Evolutionary conservation across 2,329 filamentous ascomycete species (phyloP).

Genomic region (Aureobasidium sp.): DNA sequence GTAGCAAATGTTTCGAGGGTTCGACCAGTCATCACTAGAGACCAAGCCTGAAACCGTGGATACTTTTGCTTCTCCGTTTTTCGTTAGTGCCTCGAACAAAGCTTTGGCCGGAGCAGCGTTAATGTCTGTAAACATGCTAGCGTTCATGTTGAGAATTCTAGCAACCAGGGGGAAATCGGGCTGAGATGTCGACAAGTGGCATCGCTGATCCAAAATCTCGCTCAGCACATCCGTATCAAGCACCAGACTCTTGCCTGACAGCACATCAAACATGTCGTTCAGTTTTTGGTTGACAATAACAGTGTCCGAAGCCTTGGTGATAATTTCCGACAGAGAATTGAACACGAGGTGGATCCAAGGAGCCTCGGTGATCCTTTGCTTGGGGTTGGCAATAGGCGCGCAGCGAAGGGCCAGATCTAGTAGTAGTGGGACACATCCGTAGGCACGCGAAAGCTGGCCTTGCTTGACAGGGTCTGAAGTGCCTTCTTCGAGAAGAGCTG

Average conservation of each 20-base stretch:
- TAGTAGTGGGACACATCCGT: conserved; percentile 17
- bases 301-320: conserved; percentile 19
- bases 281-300: conserved; percentile 15
- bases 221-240: not conserved
- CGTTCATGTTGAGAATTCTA: conserved; percentile 37
- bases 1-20: not conserved
- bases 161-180: conserved; percentile 35
- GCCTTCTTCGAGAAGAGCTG: not conserved
- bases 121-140: conserved; percentile 34
- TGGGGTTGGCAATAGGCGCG: conserved; percentile 32
- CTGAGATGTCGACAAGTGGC: not conserved
- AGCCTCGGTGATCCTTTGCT: conserved; percentile 30
- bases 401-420: conserved; percentile 35
- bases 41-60: not conserved
- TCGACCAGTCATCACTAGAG: not conserved
- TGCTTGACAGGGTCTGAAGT: not conserved
- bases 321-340: conserved; percentile 22
- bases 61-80: not conserved
- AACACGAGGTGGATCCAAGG: conserved; percentile 38
- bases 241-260: conserved; percentile 8
- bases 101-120: conserved; percentile 12
- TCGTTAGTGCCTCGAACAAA: conserved; percentile 12
- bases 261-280: conserved; percentile 19
- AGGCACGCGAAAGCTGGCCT: not conserved
- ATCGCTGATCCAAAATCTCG: not conserved